A percentile compares a stretch with the other conserved stretches of the same genome.
These are phyloP conservation scores for Exserohilum turcica DNA, from an alignment of 2,329 filamentous ascomycete species.

Conservation along the genomic window DNA sequence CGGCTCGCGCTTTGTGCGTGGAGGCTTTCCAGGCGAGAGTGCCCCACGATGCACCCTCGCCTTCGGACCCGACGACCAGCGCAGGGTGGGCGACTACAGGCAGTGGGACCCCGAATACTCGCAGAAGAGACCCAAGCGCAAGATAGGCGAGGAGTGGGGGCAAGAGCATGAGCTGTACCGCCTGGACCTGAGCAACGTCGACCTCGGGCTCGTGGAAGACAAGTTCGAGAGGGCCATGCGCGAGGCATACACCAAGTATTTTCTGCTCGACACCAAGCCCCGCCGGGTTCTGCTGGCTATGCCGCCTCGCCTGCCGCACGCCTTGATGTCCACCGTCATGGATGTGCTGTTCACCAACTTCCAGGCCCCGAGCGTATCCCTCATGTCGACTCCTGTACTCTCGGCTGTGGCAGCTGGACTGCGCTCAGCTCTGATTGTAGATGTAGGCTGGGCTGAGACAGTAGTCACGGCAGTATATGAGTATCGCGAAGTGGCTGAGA, in stretches of 20 bases:
- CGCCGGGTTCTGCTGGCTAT: slow-evolving; percentile 76
- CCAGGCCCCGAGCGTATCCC: slow-evolving; percentile 77
- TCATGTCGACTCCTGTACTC: slow-evolving; percentile 79
- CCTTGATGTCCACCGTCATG: slow-evolving; percentile 75
- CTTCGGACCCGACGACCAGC: slow-evolving; percentile 76
- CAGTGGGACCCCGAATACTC: slow-evolving; percentile 65
- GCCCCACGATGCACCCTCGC: slow-evolving; percentile 71
- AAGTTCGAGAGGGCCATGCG: slow-evolving; percentile 82
- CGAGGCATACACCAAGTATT: slow-evolving; percentile 79
- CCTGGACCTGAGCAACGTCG: slow-evolving; percentile 71
- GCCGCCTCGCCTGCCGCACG: slow-evolving; percentile 76
- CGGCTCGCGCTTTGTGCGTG: slow-evolving; percentile 76
- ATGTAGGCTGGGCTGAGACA: slow-evolving; percentile 93
- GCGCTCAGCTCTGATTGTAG: slow-evolving; percentile 82
- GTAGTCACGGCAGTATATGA: slow-evolving; percentile 86
- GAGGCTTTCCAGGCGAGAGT: slow-evolving; percentile 85
- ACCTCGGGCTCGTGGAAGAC: slow-evolving; percentile 81
- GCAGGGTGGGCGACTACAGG: slow-evolving; percentile 81
- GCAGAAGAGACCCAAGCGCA: slow-evolving; percentile 55
- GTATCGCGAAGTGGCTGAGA: slow-evolving; percentile 77
- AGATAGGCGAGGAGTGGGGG: slow-evolving; percentile 63
- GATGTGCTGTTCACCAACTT: slow-evolving; percentile 81
- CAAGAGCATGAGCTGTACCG: slow-evolving; percentile 76
- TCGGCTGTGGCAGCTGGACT: slow-evolving; percentile 78
- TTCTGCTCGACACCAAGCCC: slow-evolving; percentile 73